Evolutionary conservation across 2,329 filamentous ascomycete species (phyloP), one percentile per base, ranked within the genome.

Genomic region (Laburnicola sp.): DNA sequence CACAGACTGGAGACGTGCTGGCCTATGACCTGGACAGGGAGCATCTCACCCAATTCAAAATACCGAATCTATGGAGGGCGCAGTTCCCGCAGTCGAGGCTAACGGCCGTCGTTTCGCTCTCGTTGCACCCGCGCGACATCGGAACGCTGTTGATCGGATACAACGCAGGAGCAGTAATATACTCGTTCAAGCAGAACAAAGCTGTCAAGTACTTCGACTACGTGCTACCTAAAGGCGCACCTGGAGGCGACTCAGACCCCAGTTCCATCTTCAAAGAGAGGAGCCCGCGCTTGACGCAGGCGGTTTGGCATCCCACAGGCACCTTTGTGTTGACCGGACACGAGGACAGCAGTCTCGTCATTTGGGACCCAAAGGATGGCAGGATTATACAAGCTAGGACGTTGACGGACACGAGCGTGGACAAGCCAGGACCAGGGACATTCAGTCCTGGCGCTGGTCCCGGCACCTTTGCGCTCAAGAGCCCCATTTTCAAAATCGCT

Each of bases 11-110:
- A 53, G 92, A 97, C 51, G 80, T 97, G 8, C 81, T 93, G 53
- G 90, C 91, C n/a, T 99, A 93, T 69, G 94, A 99, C 70, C 79
- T 99, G 49, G 94, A 97, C 67, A 83, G 92, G 52, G 86, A 90
- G 67, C 79, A 80, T 27, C 76, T 94, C 53, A 85, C 91, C 10
- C 84, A 86, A 0, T 92, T 97, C 72, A 85, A 84, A 50, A 84
- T 99, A 45, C 87, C 91, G 9, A 96, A 96, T 69, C 84, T 96
- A 51, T 97, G 93, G 93, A 79, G 80, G 44, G 83, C 89, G 57
- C 80, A 81, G 54, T 88, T 90, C 58, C 85, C 89, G 0, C 82
- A 82, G 48, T 83, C 86, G 7, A 81, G 85, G 42, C 74, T 86
- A 8, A 77, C 82, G 9, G 80, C 84, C 1, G 79, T 97, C 30